Conservation (phyloP, 1,284 basidiomycete species). For the Ceratobasidium sp. region DNA sequence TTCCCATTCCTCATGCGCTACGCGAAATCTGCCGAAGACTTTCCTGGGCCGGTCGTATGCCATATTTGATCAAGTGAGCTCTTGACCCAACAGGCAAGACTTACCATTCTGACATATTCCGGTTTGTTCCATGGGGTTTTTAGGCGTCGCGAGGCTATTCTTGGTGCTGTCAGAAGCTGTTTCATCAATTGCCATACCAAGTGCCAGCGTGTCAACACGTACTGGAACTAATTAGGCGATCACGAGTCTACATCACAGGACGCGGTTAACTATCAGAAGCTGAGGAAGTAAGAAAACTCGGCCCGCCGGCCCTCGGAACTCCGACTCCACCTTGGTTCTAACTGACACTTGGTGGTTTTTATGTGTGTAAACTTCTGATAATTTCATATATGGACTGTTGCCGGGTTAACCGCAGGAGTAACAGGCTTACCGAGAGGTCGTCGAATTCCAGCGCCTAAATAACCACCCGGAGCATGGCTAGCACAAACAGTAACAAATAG, state of each 20-base stretch:
- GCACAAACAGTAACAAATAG: too few relatives aligned
- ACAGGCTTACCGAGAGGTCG: too few relatives aligned
- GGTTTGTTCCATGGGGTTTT: conserved; percentile 10
- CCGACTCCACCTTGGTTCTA: too few relatives aligned
- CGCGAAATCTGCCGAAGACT: not conserved
- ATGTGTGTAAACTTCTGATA: too few relatives aligned
- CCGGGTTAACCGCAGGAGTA: too few relatives aligned
- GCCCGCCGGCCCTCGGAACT: conserved; percentile 13
- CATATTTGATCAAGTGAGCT: not conserved
- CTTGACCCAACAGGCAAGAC: conserved; percentile 2
- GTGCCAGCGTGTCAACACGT: not conserved
- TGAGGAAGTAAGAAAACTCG: not conserved
- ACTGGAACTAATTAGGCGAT: conserved; percentile 10
- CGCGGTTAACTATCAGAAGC: conserved; percentile 8
- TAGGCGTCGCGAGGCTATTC: not conserved
- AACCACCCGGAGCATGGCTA: too few relatives aligned
- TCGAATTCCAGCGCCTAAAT: too few relatives aligned
- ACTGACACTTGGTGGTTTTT: too few relatives aligned
- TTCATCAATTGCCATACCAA: not conserved
- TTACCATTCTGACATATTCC: not conserved
- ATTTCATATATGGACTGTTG: too few relatives aligned
- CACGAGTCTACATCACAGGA: not conserved
- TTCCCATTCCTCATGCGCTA: not conserved
- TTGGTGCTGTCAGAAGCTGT: not conserved
- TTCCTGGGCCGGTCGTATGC: too few relatives aligned